phyloP scores from a whole-genome alignment of 2,329 filamentous ascomycete species.

The Monilinia laxa region DNA sequence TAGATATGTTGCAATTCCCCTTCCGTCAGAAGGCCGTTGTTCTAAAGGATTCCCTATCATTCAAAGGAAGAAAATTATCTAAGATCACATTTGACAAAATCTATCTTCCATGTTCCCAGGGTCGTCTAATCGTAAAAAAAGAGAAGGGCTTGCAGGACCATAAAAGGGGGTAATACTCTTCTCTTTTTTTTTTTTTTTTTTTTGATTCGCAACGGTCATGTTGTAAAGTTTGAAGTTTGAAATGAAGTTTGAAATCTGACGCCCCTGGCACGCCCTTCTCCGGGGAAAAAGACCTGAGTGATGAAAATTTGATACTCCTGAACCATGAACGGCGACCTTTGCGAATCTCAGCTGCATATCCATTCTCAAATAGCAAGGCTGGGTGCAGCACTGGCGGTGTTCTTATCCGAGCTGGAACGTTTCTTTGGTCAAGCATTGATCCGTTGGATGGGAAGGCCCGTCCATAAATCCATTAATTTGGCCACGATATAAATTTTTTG shows the following conservation, averaged over 20 bases:
- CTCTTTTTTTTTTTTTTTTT: background rate
- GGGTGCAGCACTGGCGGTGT: conserved; percentile 19
- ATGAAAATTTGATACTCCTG: background rate
- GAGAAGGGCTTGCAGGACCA: conserved; percentile 3
- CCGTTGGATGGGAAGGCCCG: conserved; percentile 11
- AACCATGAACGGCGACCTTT: background rate
- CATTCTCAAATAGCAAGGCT: conserved; percentile 11
- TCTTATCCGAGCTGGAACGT: conserved; percentile 17
- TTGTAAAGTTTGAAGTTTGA: background rate
- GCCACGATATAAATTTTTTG: background rate
- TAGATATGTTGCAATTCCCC: conserved; percentile 11
- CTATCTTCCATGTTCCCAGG: conserved; percentile 3
- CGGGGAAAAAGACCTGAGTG: background rate
- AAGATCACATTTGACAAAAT: conserved; percentile 13
- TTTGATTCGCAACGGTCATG: background rate
- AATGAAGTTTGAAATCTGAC: background rate
- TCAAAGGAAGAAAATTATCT: background rate
- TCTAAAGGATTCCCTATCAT: conserved; percentile 1
- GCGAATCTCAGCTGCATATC: conserved; percentile 7
- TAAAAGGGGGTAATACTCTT: background rate
- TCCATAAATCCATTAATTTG: background rate
- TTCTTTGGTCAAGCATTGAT: conserved; percentile 20
- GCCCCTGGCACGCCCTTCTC: background rate
- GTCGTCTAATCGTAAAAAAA: background rate
- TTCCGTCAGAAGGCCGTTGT: conserved; percentile 10